Evolutionary conservation across 2,329 filamentous ascomycete species (phyloP).

Genomic region (Fusarium sp.): DNA sequence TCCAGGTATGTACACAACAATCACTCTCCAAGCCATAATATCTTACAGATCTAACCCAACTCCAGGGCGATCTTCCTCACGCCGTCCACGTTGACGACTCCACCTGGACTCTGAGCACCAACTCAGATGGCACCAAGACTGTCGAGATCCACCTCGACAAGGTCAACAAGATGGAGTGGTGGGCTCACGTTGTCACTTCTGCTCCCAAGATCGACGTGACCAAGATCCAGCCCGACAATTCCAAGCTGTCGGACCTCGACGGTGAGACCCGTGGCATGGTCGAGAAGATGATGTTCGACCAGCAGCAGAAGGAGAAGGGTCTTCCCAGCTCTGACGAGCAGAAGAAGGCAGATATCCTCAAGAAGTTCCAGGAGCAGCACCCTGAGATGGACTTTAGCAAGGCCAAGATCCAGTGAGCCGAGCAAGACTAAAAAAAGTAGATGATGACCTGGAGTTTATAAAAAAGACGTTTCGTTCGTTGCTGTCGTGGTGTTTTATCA

Average conservation of each 20-base stretch:
- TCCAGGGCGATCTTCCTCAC: slow-evolving; percentile 85
- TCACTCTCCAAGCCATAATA: neutral
- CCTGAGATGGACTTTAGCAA: slow-evolving; percentile 79
- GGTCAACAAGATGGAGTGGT: slow-evolving; percentile 97
- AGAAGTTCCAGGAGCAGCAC: slow-evolving; percentile 88
- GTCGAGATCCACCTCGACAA: slow-evolving; percentile 93
- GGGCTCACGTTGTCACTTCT: slow-evolving; percentile 87
- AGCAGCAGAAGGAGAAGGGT: slow-evolving; percentile 94
- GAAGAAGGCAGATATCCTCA: slow-evolving; percentile 92
- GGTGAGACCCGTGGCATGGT: slow-evolving; percentile 97
- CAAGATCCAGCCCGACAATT: slow-evolving; percentile 94
- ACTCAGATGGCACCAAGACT: slow-evolving; percentile 72
- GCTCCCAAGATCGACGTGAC: slow-evolving; percentile 94
- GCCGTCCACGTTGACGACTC: slow-evolving; percentile 85
- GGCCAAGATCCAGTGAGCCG: slow-evolving; percentile 68
- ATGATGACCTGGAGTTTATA: slow-evolving; percentile 6
- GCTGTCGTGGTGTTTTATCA: slow-evolving; percentile 23
- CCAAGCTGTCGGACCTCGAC: slow-evolving; percentile 90
- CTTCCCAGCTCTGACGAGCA: slow-evolving; percentile 92
- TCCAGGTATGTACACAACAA: slow-evolving; percentile 69
- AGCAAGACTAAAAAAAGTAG: slow-evolving; percentile 18
- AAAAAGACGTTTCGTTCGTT: slow-evolving; percentile 11
- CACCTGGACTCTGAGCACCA: slow-evolving; percentile 89
- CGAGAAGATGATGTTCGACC: slow-evolving; percentile 99
- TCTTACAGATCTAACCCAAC: neutral